Conservation (phyloP, 495 filamentous ascomycete genomes). For the Beverwykella pulmonaria region DNA sequence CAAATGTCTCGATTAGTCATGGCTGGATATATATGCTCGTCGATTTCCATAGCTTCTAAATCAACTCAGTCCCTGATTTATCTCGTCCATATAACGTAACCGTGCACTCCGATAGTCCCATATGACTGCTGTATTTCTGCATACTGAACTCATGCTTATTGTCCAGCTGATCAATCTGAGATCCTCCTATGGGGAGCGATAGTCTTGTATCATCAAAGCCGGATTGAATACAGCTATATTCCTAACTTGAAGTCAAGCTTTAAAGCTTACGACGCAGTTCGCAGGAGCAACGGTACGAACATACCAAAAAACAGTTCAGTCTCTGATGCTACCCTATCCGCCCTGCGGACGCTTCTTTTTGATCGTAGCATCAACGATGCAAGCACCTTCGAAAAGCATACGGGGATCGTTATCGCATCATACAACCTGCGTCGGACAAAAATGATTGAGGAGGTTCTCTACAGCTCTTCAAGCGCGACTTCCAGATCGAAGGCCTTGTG, state of each 20-base stretch:
- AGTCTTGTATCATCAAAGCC: conserved; percentile 44
- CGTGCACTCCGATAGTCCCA: too few species aligned
- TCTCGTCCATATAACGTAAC: too few species aligned
- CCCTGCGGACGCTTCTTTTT: conserved; percentile 38
- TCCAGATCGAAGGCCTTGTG: conserved; percentile 38
- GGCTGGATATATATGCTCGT: too few species aligned
- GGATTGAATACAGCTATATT: conserved; percentile 40
- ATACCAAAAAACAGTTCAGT: conserved; percentile 28
- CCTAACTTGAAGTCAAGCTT: conserved; percentile 40
- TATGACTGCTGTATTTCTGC: conserved; percentile 11
- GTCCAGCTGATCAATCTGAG: conserved; percentile 37
- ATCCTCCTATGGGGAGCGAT: conserved; percentile 41
- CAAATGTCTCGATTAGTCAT: too few species aligned
- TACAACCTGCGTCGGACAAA: conserved; percentile 38
- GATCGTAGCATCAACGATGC: conserved; percentile 29
- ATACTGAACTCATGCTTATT: conserved; percentile 33
- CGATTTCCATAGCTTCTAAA: too few species aligned
- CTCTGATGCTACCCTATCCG: conserved; percentile 35
- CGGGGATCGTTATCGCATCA: conserved; percentile 35
- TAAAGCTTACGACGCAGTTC: conserved; percentile 33
- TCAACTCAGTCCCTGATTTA: too few species aligned
- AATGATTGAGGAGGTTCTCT: conserved; percentile 38
- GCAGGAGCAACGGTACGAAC: conserved; percentile 19
- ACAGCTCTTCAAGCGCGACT: conserved; percentile 39
- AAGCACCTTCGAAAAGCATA: conserved; percentile 37